Evolutionary conservation across 1,139 yeast genomes (phyloP).

Genomic region (Geotrichum klebahnii): DNA sequence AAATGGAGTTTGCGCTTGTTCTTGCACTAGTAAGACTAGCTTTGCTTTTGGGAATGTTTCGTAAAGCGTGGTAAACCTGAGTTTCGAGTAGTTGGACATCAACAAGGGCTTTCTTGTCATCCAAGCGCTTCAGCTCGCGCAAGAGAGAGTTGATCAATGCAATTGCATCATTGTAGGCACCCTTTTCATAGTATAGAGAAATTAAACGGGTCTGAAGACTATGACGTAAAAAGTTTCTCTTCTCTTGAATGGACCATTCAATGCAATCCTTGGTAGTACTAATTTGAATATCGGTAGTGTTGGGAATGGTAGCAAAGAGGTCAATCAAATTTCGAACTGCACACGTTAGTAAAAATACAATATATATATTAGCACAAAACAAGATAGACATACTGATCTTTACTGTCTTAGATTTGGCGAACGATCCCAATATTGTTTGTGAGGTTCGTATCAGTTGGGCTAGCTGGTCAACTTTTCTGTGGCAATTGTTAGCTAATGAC

Average conservation of each 20-base stretch:
- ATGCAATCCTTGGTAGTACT: slow-evolving; percentile 72
- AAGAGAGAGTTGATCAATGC: slow-evolving; percentile 66
- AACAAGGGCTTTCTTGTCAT: slow-evolving; percentile 90
- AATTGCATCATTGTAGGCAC: slow-evolving; percentile 66
- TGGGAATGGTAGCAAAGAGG: slow-evolving; percentile 63
- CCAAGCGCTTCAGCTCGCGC: slow-evolving; percentile 84
- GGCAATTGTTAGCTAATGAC: slow-evolving; percentile 24
- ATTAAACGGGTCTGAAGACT: slow-evolving; percentile 81
- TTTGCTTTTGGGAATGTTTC: slow-evolving; percentile 87
- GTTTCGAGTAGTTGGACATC: slow-evolving; percentile 93
- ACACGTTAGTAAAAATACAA: slow-evolving; percentile 52
- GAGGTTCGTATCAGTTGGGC: slow-evolving; percentile 64
- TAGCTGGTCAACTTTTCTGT: slow-evolving; percentile 48
- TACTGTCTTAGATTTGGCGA: slow-evolving; percentile 93
- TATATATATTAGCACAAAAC: slow-evolving; percentile 70
- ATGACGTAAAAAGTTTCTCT: slow-evolving; percentile 84
- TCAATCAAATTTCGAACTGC: slow-evolving; percentile 64
- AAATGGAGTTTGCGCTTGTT: slow-evolving; percentile 92
- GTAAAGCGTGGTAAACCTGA: slow-evolving; percentile 82
- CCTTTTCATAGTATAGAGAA: slow-evolving; percentile 62
- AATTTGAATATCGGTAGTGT: slow-evolving; percentile 68
- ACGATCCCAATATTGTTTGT: slow-evolving; percentile 59
- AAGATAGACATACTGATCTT: slow-evolving; percentile 52
- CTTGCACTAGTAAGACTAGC: slow-evolving; percentile 94
- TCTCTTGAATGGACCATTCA: slow-evolving; percentile 80